Percentiles rank a stretch among this genome's conserved stretches.
Evolutionary conservation across 345 rosid species (phyloP).

Genomic region (Syzygium grande): DNA sequence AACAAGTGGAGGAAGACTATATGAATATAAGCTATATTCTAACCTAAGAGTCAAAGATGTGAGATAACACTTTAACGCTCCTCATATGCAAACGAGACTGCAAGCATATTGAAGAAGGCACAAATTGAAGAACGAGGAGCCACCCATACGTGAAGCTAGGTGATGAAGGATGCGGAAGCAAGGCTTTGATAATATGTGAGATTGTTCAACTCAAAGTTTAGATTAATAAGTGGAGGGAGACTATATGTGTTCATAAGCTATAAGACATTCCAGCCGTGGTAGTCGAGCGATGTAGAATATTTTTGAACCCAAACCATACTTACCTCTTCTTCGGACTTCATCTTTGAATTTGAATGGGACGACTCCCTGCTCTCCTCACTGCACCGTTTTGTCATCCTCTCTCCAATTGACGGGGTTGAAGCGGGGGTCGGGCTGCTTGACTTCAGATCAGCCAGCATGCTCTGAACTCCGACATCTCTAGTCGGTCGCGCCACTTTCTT

Average conservation of each 20-base stretch:
- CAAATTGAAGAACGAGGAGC: not conserved
- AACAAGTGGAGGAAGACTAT: not conserved
- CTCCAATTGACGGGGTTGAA: constrained; percentile 26
- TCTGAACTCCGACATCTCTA: constrained; percentile 86
- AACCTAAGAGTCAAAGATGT: not conserved
- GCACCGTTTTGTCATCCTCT: not conserved
- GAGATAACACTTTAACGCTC: not conserved
- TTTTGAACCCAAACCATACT: not conserved
- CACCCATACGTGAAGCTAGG: not conserved
- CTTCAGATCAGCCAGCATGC: constrained; percentile 38
- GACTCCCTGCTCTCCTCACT: not conserved
- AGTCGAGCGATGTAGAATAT: not conserved
- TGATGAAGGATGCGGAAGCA: not conserved
- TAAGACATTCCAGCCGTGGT: not conserved
- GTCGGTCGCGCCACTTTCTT: constrained; percentile 43
- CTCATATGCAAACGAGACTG: not conserved
- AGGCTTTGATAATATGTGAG: not conserved
- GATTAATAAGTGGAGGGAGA: not conserved
- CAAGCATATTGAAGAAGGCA: not conserved
- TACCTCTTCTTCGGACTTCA: not conserved
- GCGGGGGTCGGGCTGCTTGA: constrained; percentile 44
- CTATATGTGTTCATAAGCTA: not conserved
- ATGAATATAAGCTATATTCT: not conserved
- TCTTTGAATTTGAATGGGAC: not conserved
- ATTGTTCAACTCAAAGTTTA: not conserved